Percentiles rank a stretch among this genome's conserved stretches.
phyloP scores from a whole-genome alignment of 768 basidiomycete genomes.

The Leccinellum luteum region DNA sequence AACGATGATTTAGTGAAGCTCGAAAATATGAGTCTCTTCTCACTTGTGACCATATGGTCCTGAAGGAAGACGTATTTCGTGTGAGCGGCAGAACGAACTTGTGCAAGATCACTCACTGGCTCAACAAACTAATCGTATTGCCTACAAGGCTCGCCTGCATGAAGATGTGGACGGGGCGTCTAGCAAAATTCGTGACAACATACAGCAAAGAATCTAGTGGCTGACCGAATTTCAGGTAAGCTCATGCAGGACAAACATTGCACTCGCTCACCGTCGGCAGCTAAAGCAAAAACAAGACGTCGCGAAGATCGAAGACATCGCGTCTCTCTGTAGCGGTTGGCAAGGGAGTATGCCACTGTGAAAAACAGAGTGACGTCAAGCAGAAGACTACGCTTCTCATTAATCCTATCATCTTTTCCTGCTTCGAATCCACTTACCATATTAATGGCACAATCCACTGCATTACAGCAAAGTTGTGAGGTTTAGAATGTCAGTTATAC shows the following conservation, averaged over 20 bases:
- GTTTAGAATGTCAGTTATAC: background rate
- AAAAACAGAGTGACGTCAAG: background rate
- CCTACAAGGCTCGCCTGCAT: background rate
- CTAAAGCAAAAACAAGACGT: background rate
- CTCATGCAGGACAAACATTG: background rate
- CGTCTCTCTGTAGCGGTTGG: background rate
- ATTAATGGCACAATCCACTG: background rate
- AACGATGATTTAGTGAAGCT: background rate
- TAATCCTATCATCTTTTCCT: background rate
- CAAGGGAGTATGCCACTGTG: background rate
- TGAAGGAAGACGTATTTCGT: background rate
- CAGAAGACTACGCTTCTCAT: background rate
- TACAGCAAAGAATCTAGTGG: background rate
- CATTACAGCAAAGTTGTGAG: background rate
- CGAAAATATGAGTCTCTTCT: background rate
- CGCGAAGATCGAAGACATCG: background rate
- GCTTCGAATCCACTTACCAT: background rate
- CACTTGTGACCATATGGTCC: background rate
- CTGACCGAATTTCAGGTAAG: background rate
- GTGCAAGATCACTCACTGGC: background rate
- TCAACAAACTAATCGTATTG: background rate
- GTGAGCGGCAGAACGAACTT: background rate
- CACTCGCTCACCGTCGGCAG: background rate
- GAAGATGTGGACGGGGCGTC: background rate
- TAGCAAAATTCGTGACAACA: background rate